Evolutionary conservation across 2,329 filamentous ascomycete genomes (phyloP).

Genomic region (Botrytis cinerea): DNA sequence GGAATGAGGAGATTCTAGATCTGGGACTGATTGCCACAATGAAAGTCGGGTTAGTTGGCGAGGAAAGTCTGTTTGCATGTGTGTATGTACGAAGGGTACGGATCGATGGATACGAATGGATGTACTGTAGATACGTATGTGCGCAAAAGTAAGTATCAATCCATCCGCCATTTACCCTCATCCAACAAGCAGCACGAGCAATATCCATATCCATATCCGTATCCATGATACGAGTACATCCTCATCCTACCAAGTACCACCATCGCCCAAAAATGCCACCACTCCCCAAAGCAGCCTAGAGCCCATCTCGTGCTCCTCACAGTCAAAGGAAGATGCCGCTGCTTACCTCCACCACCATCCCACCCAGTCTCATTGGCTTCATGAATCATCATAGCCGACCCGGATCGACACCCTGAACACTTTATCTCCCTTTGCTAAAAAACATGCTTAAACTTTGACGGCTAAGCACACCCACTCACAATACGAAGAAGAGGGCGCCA

Average conservation of each 20-base stretch:
- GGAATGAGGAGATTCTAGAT: background rate
- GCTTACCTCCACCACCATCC: background rate
- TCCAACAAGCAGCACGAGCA: background rate
- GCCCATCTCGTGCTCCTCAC: background rate
- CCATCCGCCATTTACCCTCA: background rate
- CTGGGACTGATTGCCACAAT: background rate
- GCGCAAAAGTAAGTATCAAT: background rate
- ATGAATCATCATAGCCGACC: background rate
- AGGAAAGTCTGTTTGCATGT: background rate
- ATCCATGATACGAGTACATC: background rate
- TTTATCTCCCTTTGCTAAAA: constrained; percentile 4
- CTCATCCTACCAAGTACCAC: background rate
- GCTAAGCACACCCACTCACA: background rate
- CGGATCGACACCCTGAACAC: constrained; percentile 2
- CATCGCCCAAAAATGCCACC: background rate
- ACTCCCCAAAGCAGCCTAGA: background rate
- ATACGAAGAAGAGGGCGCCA: background rate
- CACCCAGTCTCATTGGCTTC: background rate
- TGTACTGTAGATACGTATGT: background rate
- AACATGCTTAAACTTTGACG: constrained; percentile 21
- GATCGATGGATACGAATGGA: background rate
- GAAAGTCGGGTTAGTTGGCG: background rate
- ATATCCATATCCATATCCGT: background rate
- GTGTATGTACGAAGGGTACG: background rate
- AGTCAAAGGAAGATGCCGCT: background rate